Evolutionary conservation across 1,139 yeast species (phyloP).

Genomic region (Lodderomyces oxycetoniae): DNA sequence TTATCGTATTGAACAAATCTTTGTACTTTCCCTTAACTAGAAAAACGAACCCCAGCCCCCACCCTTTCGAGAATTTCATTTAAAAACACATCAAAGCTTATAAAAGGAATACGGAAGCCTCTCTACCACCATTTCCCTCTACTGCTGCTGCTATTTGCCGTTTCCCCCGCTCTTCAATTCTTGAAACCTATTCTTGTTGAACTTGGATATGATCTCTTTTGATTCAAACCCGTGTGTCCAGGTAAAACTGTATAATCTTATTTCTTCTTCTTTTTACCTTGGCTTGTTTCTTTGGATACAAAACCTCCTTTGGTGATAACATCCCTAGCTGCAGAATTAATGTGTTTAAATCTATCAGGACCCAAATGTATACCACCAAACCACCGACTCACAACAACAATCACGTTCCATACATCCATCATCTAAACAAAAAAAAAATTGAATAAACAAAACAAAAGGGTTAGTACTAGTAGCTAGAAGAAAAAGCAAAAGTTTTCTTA

Average conservation of each 20-base stretch:
- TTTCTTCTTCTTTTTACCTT: slow-evolving; percentile 9
- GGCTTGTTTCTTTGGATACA: slow-evolving; percentile 10
- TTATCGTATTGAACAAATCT: too few species aligned
- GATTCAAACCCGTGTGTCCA: too few species aligned
- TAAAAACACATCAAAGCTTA: too few species aligned
- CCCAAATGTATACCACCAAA: slow-evolving; percentile 91
- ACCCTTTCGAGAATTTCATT: too few species aligned
- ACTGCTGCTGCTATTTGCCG: too few species aligned
- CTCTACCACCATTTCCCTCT: too few species aligned
- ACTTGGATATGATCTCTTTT: too few species aligned
- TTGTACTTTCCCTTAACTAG: not conserved
- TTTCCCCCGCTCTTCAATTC: too few species aligned
- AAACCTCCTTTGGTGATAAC: slow-evolving; percentile 68
- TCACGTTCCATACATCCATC: slow-evolving; percentile 82
- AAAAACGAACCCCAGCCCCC: not conserved
- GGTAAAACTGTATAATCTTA: slow-evolving; percentile 21
- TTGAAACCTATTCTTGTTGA: too few species aligned
- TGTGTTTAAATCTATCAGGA: slow-evolving; percentile 91
- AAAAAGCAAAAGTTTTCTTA: not conserved
- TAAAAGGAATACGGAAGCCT: too few species aligned
- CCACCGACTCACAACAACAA: slow-evolving; percentile 90
- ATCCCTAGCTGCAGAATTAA: slow-evolving; percentile 82
- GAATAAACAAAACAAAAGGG: not conserved
- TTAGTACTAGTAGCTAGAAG: slow-evolving; percentile 1
- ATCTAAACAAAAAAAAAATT: slow-evolving; percentile 33